Evolutionary conservation across 2,329 filamentous ascomycete genomes (phyloP).

Genomic region (Sclerotiophoma versabilis): DNA sequence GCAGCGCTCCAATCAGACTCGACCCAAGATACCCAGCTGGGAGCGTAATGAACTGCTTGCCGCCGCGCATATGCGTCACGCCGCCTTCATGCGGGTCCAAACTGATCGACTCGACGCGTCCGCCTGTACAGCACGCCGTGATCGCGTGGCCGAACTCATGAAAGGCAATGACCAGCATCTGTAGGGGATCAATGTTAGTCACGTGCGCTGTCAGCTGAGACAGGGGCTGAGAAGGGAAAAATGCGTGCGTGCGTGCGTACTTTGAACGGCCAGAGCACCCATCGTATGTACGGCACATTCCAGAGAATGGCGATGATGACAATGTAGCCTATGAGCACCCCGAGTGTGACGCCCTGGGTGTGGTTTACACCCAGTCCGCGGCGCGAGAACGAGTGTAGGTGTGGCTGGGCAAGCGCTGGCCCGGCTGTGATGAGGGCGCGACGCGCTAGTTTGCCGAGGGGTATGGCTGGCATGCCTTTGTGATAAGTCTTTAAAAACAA

Average conservation of each 20-base stretch:
- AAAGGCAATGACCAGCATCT: conserved; percentile 86
- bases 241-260: too few species aligned
- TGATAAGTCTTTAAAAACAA: neutral
- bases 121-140: conserved; percentile 74
- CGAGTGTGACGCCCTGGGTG: conserved; percentile 74
- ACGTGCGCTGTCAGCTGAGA: neutral
- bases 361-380: conserved; percentile 68
- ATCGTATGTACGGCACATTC: conserved; percentile 79
- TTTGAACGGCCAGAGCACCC: conserved; percentile 82
- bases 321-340: conserved; percentile 74
- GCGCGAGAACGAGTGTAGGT: conserved; percentile 54
- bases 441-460: conserved; percentile 36
- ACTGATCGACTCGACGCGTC: conserved; percentile 75
- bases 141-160: conserved; percentile 81
- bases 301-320: conserved; percentile 78
- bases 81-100: conserved; percentile 79
- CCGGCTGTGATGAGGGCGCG: conserved; percentile 37
- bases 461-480: conserved; percentile 33
- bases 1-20: conserved; percentile 75
- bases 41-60: conserved; percentile 72
- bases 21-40: conserved; percentile 82
- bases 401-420: conserved; percentile 38
- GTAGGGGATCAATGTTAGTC: neutral
- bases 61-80: conserved; percentile 78
- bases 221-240: too few species aligned